Evolutionary conservation across 495 filamentous ascomycete species (phyloP).

Genomic region (Parachaetomium inaequale): DNA sequence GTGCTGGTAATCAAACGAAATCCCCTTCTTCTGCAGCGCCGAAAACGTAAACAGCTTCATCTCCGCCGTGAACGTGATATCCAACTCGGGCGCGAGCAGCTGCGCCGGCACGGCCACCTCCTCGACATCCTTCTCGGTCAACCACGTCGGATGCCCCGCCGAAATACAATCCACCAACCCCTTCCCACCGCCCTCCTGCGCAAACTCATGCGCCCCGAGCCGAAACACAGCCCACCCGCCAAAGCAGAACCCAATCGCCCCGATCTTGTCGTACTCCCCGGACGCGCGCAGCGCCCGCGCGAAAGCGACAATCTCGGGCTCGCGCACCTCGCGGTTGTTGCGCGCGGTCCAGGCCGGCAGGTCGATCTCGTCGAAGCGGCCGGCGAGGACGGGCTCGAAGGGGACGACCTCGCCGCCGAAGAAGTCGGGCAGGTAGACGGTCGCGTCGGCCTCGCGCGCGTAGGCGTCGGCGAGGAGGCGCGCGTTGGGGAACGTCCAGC

Average conservation of each 20-base stretch:
- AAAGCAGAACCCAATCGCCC: slow-evolving; percentile 59
- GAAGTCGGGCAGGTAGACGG: slow-evolving; percentile 59
- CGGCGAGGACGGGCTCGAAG: slow-evolving; percentile 28
- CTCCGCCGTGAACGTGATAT: slow-evolving; percentile 47
- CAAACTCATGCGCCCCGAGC: slow-evolving; percentile 27
- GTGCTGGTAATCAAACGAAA: slow-evolving; percentile 56
- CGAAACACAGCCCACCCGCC: slow-evolving; percentile 51
- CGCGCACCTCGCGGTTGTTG: slow-evolving; percentile 46
- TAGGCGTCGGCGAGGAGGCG: slow-evolving; percentile 56
- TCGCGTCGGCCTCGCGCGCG: slow-evolving; percentile 47
- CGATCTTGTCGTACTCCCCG: slow-evolving; percentile 42
- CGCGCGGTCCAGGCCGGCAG: slow-evolving; percentile 34
- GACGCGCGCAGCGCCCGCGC: slow-evolving; percentile 42
- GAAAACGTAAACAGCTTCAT: slow-evolving; percentile 47
- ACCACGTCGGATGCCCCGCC: slow-evolving; percentile 51
- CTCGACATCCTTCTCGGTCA: slow-evolving; percentile 51
- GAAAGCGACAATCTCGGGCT: slow-evolving; percentile 51
- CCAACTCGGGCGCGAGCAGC: slow-evolving; percentile 56
- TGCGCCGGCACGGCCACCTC: slow-evolving; percentile 52
- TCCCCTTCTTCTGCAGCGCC: slow-evolving; percentile 39
- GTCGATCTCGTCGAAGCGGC: slow-evolving; percentile 40
- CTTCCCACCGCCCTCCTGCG: slow-evolving; percentile 23
- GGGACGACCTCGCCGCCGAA: slow-evolving; percentile 40
- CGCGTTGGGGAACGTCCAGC: slow-evolving; percentile 56
- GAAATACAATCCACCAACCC: slow-evolving; percentile 55